Percentiles rank a stretch among this genome's conserved stretches.
Conservation (phyloP, 2,329 filamentous ascomycete genomes). For the Diaporthe vexans region DNA sequence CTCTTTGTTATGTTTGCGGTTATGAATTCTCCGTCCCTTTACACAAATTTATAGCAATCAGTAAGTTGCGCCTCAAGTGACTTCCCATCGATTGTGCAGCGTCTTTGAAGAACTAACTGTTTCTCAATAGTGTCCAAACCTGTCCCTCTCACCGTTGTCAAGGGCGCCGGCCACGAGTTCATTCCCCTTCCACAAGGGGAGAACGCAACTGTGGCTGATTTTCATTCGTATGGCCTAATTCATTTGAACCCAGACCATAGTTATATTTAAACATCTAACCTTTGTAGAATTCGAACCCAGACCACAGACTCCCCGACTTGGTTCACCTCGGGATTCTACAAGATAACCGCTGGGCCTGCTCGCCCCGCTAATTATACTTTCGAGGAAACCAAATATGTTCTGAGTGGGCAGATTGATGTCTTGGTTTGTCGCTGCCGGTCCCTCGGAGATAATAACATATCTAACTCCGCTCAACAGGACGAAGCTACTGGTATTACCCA, state of each 20-base stretch:
- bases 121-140: not conserved
- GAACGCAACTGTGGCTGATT: conserved; percentile 6
- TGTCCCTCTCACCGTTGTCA: conserved; percentile 9
- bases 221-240: not conserved
- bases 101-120: not conserved
- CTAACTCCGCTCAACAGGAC: not conserved
- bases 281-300: conserved; percentile 4
- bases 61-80: not conserved
- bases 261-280: not conserved
- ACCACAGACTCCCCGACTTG: conserved; percentile 13
- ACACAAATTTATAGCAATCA: not conserved
- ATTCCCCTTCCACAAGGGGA: conserved; percentile 1
- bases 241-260: no score
- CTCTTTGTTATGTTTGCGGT: not conserved
- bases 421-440: not conserved
- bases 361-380: conserved; percentile 16
- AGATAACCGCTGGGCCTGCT: conserved; percentile 12
- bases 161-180: conserved; percentile 23
- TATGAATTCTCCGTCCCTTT: not conserved
- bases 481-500: conserved; percentile 19
- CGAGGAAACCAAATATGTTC: conserved; percentile 17
- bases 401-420: not conserved
- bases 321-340: conserved; percentile 10
- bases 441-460: not conserved
- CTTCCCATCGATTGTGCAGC: not conserved